A percentile compares a stretch with the other conserved stretches of the same genome.
Conservation (phyloP, 768 basidiomycete species). For the Fomitopsis serialis region DNA sequence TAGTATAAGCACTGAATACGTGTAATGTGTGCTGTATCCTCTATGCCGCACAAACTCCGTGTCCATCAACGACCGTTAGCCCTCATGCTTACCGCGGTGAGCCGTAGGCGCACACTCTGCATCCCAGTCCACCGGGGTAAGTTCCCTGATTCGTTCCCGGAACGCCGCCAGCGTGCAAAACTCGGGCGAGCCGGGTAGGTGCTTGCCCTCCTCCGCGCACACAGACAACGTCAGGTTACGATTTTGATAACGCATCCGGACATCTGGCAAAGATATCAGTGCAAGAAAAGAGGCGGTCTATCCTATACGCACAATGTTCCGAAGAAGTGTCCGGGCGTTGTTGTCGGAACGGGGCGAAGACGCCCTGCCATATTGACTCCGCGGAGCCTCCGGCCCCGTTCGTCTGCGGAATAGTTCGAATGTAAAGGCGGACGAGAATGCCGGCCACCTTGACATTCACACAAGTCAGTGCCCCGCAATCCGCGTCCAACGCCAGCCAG, state of each 20-base stretch:
- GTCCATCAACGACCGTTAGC: not conserved
- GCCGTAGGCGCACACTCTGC: constrained; percentile 41
- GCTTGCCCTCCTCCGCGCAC: constrained; percentile 62
- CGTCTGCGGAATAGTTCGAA: constrained; percentile 58
- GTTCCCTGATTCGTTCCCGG: constrained; percentile 50
- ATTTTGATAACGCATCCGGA: constrained; percentile 79
- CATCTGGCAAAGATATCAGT: constrained; percentile 16
- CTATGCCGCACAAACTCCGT: not conserved
- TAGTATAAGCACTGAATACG: not conserved
- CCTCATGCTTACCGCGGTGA: not conserved
- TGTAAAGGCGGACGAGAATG: constrained; percentile 68
- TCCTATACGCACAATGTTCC: constrained; percentile 37
- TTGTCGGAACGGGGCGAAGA: constrained; percentile 35
- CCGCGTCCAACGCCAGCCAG: not conserved
- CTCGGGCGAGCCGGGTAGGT: constrained; percentile 64
- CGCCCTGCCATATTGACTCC: constrained; percentile 26
- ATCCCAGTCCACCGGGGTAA: constrained; percentile 64
- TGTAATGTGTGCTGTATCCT: not conserved
- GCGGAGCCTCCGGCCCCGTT: constrained; percentile 6
- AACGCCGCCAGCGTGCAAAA: constrained; percentile 70
- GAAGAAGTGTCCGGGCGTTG: constrained; percentile 16
- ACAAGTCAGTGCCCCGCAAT: not conserved
- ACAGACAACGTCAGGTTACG: constrained; percentile 54
- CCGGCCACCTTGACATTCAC: constrained; percentile 54
- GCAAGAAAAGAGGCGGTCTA: not conserved